Evolutionary conservation across 345 rosid species (phyloP).

Genomic region (Bruguiera sexangula): DNA sequence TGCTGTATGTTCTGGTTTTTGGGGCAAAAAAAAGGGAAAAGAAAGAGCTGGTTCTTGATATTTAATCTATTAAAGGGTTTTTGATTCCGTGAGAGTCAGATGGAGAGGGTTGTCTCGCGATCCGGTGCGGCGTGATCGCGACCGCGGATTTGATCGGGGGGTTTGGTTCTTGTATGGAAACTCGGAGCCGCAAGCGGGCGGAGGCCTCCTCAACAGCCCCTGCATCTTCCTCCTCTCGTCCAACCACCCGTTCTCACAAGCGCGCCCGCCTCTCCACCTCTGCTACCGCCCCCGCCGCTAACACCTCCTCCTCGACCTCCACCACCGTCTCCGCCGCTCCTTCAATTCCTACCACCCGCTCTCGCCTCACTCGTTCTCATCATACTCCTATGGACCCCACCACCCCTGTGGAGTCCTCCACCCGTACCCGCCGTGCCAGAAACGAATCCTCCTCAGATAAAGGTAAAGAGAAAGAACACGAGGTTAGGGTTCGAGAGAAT

Average conservation of each 20-base stretch:
- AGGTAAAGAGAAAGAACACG: slow-evolving; percentile 95
- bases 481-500: slow-evolving; percentile 51
- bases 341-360: slow-evolving; percentile 38
- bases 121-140: slow-evolving; percentile 54
- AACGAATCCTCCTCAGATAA: slow-evolving; percentile 49
- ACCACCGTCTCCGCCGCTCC: slow-evolving; percentile 30
- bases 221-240: slow-evolving; percentile 71
- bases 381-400: slow-evolving; percentile 67
- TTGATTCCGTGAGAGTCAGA: slow-evolving; percentile 39
- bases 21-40: no score
- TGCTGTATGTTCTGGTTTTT: no score
- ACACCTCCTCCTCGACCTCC: slow-evolving; percentile 18
- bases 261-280: slow-evolving; percentile 64
- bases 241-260: slow-evolving; percentile 72
- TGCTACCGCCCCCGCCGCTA: slow-evolving; percentile 24
- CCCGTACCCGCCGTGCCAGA: slow-evolving; percentile 61
- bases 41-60: neutral
- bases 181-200: slow-evolving; percentile 99
- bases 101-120: slow-evolving; percentile 25
- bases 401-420: slow-evolving; percentile 53
- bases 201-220: slow-evolving; percentile 99
- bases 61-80: neutral
- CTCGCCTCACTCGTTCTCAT: slow-evolving; percentile 42
- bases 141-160: slow-evolving; percentile 39
- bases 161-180: slow-evolving; percentile 94